phyloP scores from a whole-genome alignment of 805 yeast genomes.

The Myxozyma neglecta region DNA sequence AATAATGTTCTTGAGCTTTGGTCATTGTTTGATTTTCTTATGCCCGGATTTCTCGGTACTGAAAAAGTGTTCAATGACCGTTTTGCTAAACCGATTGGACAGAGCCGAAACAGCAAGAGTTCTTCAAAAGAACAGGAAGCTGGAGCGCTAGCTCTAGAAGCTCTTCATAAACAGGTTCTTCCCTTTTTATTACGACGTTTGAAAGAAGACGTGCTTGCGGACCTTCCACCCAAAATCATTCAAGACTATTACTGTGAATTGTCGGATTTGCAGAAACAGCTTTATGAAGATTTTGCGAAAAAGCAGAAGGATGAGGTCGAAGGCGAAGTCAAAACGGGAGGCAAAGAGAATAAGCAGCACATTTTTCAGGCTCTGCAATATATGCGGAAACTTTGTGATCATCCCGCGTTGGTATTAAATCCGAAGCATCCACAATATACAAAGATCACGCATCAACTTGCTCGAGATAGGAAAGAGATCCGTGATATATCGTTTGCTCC shows the following conservation, averaged over 20 bases:
- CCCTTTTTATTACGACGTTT: slow-evolving; percentile 95
- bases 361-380: slow-evolving; percentile 96
- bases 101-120: slow-evolving; percentile 83
- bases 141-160: slow-evolving; percentile 93
- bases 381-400: slow-evolving; percentile 95
- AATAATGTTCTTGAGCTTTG: slow-evolving; percentile 94
- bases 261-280: slow-evolving; percentile 81
- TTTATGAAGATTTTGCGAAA: slow-evolving; percentile 85
- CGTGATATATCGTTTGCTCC: slow-evolving; percentile 86
- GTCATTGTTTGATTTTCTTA: slow-evolving; percentile 95
- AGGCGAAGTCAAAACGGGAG: slow-evolving; percentile 37
- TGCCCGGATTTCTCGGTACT: slow-evolving; percentile 98
- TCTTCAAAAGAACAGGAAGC: slow-evolving; percentile 89
- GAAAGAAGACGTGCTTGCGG: slow-evolving; percentile 93
- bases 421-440: slow-evolving; percentile 78
- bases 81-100: slow-evolving; percentile 97
- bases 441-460: slow-evolving; percentile 64
- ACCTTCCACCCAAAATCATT: slow-evolving; percentile 95
- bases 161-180: slow-evolving; percentile 91
- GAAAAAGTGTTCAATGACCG: slow-evolving; percentile 92
- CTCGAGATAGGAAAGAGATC: slow-evolving; percentile 57
- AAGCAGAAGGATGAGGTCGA: slow-evolving; percentile 73
- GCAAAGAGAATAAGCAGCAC: slow-evolving; percentile 71
- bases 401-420: slow-evolving; percentile 85
- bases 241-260: slow-evolving; percentile 98